These are phyloP conservation scores for Deinandra increscens DNA, from an alignment of 129 eudicot species.

Conservation along the genomic window DNA sequence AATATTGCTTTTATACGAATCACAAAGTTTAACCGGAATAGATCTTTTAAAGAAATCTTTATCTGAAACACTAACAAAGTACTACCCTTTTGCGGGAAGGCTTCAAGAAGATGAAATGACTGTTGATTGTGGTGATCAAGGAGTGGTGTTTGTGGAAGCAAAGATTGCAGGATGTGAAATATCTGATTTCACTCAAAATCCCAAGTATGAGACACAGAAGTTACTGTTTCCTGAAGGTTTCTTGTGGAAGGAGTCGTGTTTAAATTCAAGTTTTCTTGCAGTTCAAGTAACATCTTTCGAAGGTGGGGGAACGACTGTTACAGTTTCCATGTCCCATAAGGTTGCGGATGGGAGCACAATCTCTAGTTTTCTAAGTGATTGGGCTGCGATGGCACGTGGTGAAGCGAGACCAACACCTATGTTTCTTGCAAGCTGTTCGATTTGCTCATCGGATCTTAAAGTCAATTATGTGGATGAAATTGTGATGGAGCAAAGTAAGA, in stretches of 20 bases:
- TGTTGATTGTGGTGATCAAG: conserved; percentile 30
- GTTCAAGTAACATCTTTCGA: conserved; percentile 28
- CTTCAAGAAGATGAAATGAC: conserved; percentile 21
- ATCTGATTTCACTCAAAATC: conserved; percentile 21
- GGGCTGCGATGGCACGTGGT: conserved; percentile 29
- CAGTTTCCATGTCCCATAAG: conserved; percentile 28
- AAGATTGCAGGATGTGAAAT: background rate
- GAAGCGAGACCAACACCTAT: conserved; percentile 18
- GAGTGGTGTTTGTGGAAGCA: conserved; percentile 9
- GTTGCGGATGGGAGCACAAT: conserved; percentile 29
- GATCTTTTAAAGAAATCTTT: conserved; percentile 16
- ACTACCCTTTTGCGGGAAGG: conserved; percentile 36
- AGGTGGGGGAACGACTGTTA: conserved; percentile 29
- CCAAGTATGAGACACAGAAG: conserved; percentile 2
- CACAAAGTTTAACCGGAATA: background rate
- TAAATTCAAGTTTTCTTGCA: conserved; percentile 9
- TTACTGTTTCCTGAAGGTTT: conserved; percentile 25
- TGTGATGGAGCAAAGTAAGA: conserved; percentile 1
- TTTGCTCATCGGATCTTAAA: background rate
- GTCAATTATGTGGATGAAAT: conserved; percentile 10
- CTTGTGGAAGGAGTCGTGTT: conserved; percentile 25
- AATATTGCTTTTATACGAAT: conserved; percentile 21
- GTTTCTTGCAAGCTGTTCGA: no score
- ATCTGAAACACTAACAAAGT: conserved; percentile 27
- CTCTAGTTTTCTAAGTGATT: conserved; percentile 25